Evolutionary conservation across 257 asterid species (phyloP).

Genomic region (Solanum lycopersicoides): DNA sequence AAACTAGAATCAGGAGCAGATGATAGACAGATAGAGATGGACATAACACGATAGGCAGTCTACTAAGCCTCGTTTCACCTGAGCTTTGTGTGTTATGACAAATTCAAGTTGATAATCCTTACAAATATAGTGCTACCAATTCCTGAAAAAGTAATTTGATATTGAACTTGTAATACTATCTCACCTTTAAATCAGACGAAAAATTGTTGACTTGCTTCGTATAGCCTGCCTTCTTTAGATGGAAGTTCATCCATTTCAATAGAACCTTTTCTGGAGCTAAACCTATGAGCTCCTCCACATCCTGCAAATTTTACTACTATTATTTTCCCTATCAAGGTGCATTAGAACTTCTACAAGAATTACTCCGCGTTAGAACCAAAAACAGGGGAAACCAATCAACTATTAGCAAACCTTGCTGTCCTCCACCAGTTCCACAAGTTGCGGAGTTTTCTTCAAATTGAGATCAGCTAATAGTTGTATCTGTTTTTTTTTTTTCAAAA

Average conservation of each 20-base stretch:
- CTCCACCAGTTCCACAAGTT: constrained; percentile 86
- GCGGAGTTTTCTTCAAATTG: constrained; percentile 85
- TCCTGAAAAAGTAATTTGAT: neutral
- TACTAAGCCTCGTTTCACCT: no score
- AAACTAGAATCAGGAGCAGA: no score
- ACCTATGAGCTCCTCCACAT: constrained; percentile 81
- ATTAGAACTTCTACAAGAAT: neutral
- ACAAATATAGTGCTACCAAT: neutral
- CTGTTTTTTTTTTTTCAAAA: constrained; percentile 21
- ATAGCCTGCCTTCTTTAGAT: constrained; percentile 76
- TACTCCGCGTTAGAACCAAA: neutral
- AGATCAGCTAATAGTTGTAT: constrained; percentile 92
- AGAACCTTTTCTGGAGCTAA: constrained; percentile 75
- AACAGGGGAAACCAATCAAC: constrained; percentile 3
- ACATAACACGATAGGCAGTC: no score
- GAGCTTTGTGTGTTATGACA: neutral
- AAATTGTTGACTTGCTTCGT: constrained; percentile 64
- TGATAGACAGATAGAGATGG: no score
- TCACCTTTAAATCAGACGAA: constrained; percentile 91
- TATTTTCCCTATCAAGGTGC: neutral
- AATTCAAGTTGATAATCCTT: neutral
- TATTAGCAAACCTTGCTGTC: constrained; percentile 54
- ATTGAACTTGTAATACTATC: neutral
- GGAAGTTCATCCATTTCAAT: constrained; percentile 94
- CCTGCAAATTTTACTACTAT: constrained; percentile 27